Evolutionary conservation across 2,329 filamentous ascomycete genomes (phyloP).

Genomic region (Colletotrichum abscissum): DNA sequence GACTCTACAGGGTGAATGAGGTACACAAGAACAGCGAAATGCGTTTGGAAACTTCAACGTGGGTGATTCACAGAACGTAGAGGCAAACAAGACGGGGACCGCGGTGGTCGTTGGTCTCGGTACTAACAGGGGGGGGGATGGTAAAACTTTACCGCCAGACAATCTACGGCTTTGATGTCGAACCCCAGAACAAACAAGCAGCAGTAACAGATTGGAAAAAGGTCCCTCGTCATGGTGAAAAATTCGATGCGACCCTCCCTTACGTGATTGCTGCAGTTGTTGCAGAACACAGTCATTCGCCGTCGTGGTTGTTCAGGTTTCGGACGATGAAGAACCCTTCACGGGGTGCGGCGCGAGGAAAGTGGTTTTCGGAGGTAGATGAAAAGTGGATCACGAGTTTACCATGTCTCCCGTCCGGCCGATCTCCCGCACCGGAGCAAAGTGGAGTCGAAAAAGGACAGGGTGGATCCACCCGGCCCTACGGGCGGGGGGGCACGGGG

Average conservation of each 20-base stretch:
- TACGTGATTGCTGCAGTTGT: no score
- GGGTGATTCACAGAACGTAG: background rate
- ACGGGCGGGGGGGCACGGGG: slow-evolving; percentile 10
- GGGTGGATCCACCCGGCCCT: background rate
- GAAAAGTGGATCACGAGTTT: background rate
- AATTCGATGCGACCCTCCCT: no score
- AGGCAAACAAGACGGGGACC: background rate
- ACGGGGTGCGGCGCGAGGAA: background rate
- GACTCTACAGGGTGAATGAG: background rate
- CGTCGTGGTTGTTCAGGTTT: no score
- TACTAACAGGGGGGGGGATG: background rate
- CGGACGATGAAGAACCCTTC: background rate
- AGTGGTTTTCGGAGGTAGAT: background rate
- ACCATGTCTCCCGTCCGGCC: slow-evolving; percentile 1
- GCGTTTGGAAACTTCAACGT: background rate
- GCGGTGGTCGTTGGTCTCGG: background rate
- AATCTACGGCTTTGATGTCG: background rate
- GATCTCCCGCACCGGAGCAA: slow-evolving; percentile 16
- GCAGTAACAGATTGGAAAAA: background rate
- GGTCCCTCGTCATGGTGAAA: background rate
- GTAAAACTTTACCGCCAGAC: background rate
- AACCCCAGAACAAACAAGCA: background rate
- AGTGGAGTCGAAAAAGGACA: background rate
- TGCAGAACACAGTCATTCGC: no score
- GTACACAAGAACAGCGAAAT: background rate